These are phyloP conservation scores for Neoarthrinium moseri DNA, from an alignment of 2,329 filamentous ascomycete species.

Conservation along the genomic window DNA sequence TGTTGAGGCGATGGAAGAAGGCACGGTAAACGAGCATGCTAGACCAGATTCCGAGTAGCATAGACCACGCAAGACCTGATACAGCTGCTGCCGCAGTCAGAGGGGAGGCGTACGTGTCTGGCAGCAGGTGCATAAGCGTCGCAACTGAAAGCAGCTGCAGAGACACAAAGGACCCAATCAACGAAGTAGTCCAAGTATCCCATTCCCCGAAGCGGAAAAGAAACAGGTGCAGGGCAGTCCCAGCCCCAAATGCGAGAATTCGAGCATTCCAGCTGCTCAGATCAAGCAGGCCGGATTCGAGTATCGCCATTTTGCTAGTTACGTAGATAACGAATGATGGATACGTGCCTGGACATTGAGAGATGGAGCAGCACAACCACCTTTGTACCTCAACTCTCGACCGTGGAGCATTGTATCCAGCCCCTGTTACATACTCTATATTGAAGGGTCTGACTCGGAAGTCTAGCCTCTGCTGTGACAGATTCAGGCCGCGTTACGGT, in stretches of 20 bases:
- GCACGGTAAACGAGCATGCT: slow-evolving; percentile 10
- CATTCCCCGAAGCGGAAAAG: slow-evolving; percentile 9
- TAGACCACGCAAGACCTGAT: neutral
- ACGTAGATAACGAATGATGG: too few species aligned
- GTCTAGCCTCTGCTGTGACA: too few species aligned
- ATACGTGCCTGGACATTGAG: too few species aligned
- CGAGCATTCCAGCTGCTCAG: neutral
- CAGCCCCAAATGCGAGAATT: neutral
- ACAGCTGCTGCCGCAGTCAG: neutral
- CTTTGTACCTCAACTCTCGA: too few species aligned
- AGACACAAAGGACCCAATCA: neutral
- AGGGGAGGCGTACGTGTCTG: neutral
- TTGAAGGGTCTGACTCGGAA: too few species aligned
- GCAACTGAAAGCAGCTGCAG: neutral
- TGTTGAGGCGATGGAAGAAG: slow-evolving; percentile 4
- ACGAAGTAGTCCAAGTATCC: neutral
- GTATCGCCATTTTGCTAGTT: too few species aligned
- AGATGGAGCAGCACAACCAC: too few species aligned
- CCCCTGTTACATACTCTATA: too few species aligned
- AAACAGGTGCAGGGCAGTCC: neutral
- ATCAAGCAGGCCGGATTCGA: too few species aligned
- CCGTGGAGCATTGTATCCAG: too few species aligned
- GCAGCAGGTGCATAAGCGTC: neutral
- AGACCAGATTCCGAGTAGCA: neutral
- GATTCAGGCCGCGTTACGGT: too few species aligned